Base-by-base conservation (phyloP, 1,284 basidiomycete genomes). In the Puccinia polysora region DNA sequence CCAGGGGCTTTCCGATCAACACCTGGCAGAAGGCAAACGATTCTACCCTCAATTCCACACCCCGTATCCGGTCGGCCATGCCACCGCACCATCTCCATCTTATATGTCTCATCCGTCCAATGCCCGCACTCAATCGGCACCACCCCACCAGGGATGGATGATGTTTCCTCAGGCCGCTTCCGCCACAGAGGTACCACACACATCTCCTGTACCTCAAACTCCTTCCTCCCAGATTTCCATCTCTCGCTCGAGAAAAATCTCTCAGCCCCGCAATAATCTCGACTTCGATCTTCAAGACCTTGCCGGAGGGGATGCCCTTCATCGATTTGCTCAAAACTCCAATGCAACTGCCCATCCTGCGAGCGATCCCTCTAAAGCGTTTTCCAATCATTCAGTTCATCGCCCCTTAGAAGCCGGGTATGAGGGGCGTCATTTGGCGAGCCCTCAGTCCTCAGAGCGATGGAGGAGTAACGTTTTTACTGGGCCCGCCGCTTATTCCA, bases 261-360 rank as follows among this genome's bases (percentile, higher is more conserved):
- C 56, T 7, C 56, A 59, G 18, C 56, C 56, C 36, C 32, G 34
- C 23, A 23, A 30, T 2, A 25, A 30, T 23, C 23, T 59, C 25
- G 56, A 43, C 25, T 59, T 59, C n/a, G 56, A 59, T 36, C 40
- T 59, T 34, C 56, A 59, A 40, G 56, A 59, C 20, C 56, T 59
- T 40, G 32, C 56, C 23, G 56, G 56, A 12, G 12, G 12, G 56
- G 56, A 59, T 38, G 38, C 38, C 18, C 56, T 59, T 5, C 32
- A 32, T 59, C 56, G 38, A 25, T 36, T 25, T 14, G 23, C 34
- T 6, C 34, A 6, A 40, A 59, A 59, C 23, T 18, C 30, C 8
- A 59, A 20, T 8, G 18, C 34, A 23, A 7, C 56, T 34, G 3
- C 56, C 7, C 15, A 20, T 10, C 34, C 32, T 25, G 25, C 28